Evolutionary conservation across 2,329 filamentous ascomycete species (phyloP).

Genomic region (Coccinonectria pachysandricola): DNA sequence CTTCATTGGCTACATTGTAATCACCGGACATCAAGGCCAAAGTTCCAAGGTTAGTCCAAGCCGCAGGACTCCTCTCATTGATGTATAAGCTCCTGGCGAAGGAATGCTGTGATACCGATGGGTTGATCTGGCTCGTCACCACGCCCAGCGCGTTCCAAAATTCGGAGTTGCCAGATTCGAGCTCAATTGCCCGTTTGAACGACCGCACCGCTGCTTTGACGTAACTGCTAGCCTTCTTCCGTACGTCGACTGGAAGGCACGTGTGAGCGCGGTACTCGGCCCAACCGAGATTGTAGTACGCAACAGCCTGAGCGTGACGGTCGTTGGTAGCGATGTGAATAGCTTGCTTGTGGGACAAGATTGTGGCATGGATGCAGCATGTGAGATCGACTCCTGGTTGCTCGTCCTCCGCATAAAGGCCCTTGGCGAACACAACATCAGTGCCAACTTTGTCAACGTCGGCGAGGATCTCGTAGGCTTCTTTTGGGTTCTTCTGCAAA

Average conservation of each 20-base stretch:
- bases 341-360: slow-evolving; percentile 81
- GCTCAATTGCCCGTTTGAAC: slow-evolving; percentile 92
- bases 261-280: slow-evolving; percentile 74
- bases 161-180: slow-evolving; percentile 86
- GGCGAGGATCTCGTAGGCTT: slow-evolving; percentile 50
- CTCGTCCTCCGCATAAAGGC: slow-evolving; percentile 36
- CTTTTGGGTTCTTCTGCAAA: slow-evolving; percentile 41
- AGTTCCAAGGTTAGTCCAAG: slow-evolving; percentile 86
- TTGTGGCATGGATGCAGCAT: slow-evolving; percentile 56
- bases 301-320: slow-evolving; percentile 81
- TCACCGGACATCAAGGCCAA: slow-evolving; percentile 81
- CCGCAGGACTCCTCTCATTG: slow-evolving; percentile 73
- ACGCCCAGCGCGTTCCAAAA: slow-evolving; percentile 97
- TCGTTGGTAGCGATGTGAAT: slow-evolving; percentile 65
- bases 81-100: slow-evolving; percentile 88
- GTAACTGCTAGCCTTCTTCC: slow-evolving; percentile 54
- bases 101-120: slow-evolving; percentile 82
- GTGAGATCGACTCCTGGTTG: slow-evolving; percentile 40
- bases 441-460: slow-evolving; percentile 57
- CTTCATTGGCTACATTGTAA: slow-evolving; percentile 73
- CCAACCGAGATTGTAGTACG: slow-evolving; percentile 95
- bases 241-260: slow-evolving; percentile 43
- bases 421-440: slow-evolving; percentile 34
- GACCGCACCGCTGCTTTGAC: slow-evolving; percentile 74
- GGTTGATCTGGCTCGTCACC: slow-evolving; percentile 75